phyloP scores from a whole-genome alignment of 768 basidiomycete species.

The Pleurotus tuoliensis region DNA sequence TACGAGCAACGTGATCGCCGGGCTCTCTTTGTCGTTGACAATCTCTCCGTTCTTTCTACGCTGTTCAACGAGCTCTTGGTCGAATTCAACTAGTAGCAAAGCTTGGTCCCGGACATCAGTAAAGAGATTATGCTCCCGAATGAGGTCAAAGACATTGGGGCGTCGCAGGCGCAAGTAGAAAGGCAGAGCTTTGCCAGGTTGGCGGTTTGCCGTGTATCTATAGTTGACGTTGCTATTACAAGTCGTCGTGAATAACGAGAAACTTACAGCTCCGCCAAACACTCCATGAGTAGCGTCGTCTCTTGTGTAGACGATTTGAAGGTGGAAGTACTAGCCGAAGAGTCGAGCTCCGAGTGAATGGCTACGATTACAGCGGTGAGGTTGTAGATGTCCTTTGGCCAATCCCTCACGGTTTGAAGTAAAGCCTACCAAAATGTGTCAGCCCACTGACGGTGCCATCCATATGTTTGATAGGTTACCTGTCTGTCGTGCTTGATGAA shows the following conservation, averaged over 20 bases:
- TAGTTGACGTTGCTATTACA: too few relatives aligned
- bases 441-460: too few relatives aligned
- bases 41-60: conserved; percentile 39
- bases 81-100: conserved; percentile 89
- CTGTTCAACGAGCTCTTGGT: conserved; percentile 76
- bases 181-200: conserved; percentile 91
- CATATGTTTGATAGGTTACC: conserved; percentile 30
- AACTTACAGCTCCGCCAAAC: conserved; percentile 82
- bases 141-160: conserved; percentile 91
- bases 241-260: neutral
- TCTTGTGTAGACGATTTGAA: conserved; percentile 39
- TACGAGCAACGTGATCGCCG: conserved; percentile 83
- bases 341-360: conserved; percentile 78
- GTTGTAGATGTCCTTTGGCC: conserved; percentile 92
- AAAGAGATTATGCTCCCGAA: conserved; percentile 90
- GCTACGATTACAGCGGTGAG: conserved; percentile 85
- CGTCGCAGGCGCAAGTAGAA: conserved; percentile 84
- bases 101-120: conserved; percentile 94
- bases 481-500: conserved; percentile 74
- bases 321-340: conserved; percentile 45
- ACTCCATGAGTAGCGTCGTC: conserved; percentile 81
- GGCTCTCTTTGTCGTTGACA: conserved; percentile 45
- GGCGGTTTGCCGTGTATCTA: conserved; percentile 83
- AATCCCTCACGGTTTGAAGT: conserved; percentile 73
- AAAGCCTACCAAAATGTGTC: conserved; percentile 48